Evolutionary conservation across 192 early-diverging fungal genomes (phyloP).

Genomic region (Cetraspora pellucida): DNA sequence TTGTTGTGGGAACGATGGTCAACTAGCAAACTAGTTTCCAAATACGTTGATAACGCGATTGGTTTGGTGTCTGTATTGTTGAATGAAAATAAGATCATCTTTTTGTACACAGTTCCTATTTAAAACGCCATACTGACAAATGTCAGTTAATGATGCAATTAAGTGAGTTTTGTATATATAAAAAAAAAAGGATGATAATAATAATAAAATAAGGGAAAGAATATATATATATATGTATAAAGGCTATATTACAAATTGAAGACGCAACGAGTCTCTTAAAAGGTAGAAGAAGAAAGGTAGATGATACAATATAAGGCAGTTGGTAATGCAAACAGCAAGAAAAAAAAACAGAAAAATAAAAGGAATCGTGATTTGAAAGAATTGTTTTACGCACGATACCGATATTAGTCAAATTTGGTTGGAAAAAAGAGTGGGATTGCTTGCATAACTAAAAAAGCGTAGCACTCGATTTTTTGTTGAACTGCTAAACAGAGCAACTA

Average conservation of each 20-base stretch:
- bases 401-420: constrained; percentile 19
- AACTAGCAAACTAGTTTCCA: constrained; percentile 13
- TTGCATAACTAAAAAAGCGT: constrained; percentile 24
- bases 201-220: constrained; percentile 26
- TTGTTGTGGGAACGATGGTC: neutral
- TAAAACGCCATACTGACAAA: constrained; percentile 35
- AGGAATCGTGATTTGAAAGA: constrained; percentile 25
- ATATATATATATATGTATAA: constrained; percentile 27
- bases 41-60: constrained; percentile 26
- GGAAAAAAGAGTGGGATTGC: constrained; percentile 21
- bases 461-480: constrained; percentile 22
- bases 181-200: constrained; percentile 15
- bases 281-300: neutral
- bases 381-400: constrained; percentile 29
- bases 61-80: constrained; percentile 6
- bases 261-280: constrained; percentile 1
- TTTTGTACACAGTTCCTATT: constrained; percentile 15
- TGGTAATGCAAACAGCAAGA: neutral
- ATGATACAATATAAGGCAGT: neutral
- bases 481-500: constrained; percentile 33
- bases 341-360: constrained; percentile 1
- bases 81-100: constrained; percentile 34
- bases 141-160: constrained; percentile 7
- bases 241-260: constrained; percentile 35
- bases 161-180: constrained; percentile 3